Conservation (phyloP, 768 basidiomycete genomes). For the Serendipita indica region DNA sequence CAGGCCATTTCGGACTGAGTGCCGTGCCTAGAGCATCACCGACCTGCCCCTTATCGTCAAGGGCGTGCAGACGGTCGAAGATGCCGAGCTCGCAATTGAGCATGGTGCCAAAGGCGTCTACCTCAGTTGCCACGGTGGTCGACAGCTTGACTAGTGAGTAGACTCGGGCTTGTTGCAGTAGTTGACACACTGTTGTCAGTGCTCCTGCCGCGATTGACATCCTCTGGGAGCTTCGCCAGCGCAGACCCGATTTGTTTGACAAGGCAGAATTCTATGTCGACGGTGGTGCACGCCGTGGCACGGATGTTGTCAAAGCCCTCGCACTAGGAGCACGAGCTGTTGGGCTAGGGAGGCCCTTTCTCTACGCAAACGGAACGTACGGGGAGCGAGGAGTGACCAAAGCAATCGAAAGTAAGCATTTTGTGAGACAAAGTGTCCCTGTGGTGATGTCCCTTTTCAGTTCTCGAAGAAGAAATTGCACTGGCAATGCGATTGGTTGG, state of each 20-base stretch:
- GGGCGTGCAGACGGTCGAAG: slow-evolving; percentile 29
- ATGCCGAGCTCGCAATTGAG: slow-evolving; percentile 24
- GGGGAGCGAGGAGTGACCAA: slow-evolving; percentile 57
- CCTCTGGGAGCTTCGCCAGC: slow-evolving; percentile 27
- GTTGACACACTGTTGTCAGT: slow-evolving; percentile 24
- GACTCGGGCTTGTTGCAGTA: neutral
- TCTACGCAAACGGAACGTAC: slow-evolving; percentile 56
- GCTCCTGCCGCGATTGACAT: slow-evolving; percentile 60
- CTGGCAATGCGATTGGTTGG: slow-evolving; percentile 66
- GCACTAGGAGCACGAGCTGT: slow-evolving; percentile 30
- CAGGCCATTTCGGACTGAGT: slow-evolving; percentile 15
- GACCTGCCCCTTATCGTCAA: slow-evolving; percentile 61
- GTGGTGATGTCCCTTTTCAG: neutral
- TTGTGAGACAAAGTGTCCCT: neutral
- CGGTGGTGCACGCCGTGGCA: slow-evolving; percentile 33
- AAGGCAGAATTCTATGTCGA: slow-evolving; percentile 31
- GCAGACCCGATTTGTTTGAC: slow-evolving; percentile 28
- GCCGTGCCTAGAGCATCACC: slow-evolving; percentile 46
- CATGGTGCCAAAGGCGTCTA: slow-evolving; percentile 29
- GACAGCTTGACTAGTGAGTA: slow-evolving; percentile 47
- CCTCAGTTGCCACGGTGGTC: slow-evolving; percentile 30
- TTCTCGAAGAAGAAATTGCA: slow-evolving; percentile 64
- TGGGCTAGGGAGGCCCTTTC: slow-evolving; percentile 23
- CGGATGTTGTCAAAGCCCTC: slow-evolving; percentile 32
- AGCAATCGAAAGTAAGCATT: slow-evolving; percentile 32